Base-by-base conservation (phyloP, 1,284 basidiomycete genomes). In the Tremellales sp. region DNA sequence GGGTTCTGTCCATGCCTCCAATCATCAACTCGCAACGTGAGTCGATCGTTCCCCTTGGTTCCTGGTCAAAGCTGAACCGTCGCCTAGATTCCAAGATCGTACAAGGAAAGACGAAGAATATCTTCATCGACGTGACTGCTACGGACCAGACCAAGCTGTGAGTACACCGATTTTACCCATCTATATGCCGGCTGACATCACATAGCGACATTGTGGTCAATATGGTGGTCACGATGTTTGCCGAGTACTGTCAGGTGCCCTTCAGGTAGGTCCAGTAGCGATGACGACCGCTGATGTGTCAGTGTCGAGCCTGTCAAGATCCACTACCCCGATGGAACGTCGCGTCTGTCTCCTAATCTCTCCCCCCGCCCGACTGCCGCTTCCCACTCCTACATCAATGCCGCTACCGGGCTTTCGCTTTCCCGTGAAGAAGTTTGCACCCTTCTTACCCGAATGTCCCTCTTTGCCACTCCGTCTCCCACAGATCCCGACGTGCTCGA, bases 81-180 rank as follows among this genome's bases (percentile, higher is more conserved):
- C 8, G 13, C 37, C 6, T 51, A 74, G 72, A 91, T 74, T 95
- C 90, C 68, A 98, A 97, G 77, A 98, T 99, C 64, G 89, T 90
- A 0, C 49, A 66, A 3, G 77, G 97, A 54, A 84, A 92, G 69
- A 98, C 95, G 12, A 82, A 79, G 50, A 97, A 98, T 73, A 79
- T 98, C 67, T 97, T 97, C 74, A 88, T 99, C 60, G 95, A 99
- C 72, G 83, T 91, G 38, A 98, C 95, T 5, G 94, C 92, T 6
- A 94, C 90, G n/a, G 95, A 99, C 70, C 82, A 91, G 71, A 97
- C 94, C 38, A 98, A 97, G 74, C 81, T 98, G 46, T 70, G 41
- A 47, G 61, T 43, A 16, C 33, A 16, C 16, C 10, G 13, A 29
- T 13, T 28, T 34, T 25, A 26, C 22, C 5, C 21, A 21, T 16